Evolutionary conservation across 805 yeast species (phyloP).

Genomic region (Metschnikowia drakensbergensis): DNA sequence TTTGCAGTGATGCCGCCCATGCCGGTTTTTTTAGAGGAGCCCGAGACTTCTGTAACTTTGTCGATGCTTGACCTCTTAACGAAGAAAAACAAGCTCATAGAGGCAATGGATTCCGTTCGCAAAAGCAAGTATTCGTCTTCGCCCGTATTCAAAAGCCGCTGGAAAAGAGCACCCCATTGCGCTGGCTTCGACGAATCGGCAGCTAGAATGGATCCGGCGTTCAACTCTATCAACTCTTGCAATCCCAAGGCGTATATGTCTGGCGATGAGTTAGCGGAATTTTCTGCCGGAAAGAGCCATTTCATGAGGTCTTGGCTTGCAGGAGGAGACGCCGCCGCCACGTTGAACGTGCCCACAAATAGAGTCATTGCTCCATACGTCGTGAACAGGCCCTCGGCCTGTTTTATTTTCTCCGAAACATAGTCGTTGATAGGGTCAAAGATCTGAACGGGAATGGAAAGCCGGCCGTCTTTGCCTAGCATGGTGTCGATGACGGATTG

Average conservation of each 20-base stretch:
- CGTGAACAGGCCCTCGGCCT: constrained; percentile 52
- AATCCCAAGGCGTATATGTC: constrained; percentile 87
- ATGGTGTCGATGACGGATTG: constrained; percentile 87
- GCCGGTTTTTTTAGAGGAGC: constrained; percentile 94
- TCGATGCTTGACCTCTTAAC: constrained; percentile 43
- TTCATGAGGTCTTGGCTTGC: constrained; percentile 53
- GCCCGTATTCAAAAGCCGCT: constrained; percentile 53
- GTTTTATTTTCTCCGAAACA: constrained; percentile 61
- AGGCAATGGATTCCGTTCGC: constrained; percentile 73
- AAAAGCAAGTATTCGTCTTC: constrained; percentile 52
- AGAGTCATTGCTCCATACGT: constrained; percentile 56
- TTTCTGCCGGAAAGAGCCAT: constrained; percentile 79
- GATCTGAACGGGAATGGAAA: constrained; percentile 65
- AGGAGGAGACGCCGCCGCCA: constrained; percentile 62
- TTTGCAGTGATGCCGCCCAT: constrained; percentile 96
- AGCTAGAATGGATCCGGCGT: constrained; percentile 84
- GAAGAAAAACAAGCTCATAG: constrained; percentile 61
- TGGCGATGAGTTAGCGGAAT: constrained; percentile 45
- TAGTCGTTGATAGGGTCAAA: constrained; percentile 88
- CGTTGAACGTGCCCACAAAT: constrained; percentile 82
- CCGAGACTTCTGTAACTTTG: constrained; percentile 76
- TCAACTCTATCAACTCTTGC: constrained; percentile 90
- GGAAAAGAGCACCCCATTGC: constrained; percentile 74
- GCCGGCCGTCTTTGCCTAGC: constrained; percentile 69
- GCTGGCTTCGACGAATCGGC: constrained; percentile 76